Base-by-base conservation (phyloP, 768 basidiomycete species). In the Hebeloma cylindrosporum region DNA sequence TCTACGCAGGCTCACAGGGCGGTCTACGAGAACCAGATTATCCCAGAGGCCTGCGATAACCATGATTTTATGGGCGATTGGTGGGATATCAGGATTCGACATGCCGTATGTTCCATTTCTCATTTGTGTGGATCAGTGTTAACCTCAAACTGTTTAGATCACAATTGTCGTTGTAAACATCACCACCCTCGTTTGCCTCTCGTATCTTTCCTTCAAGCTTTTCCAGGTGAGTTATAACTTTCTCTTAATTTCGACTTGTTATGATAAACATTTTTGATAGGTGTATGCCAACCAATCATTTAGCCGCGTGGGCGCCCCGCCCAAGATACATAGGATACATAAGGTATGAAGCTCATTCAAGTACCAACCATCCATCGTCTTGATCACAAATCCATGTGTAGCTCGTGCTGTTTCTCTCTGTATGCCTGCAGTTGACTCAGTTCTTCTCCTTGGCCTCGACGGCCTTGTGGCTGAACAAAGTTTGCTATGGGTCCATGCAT, bases 401-500 rank as follows among this genome's bases (percentile, higher is more conserved):
- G 78, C 59, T 77, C 38, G 66, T 74, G n/a, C 65, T 78, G 11
- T 57, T 73, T 26, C 70, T 80, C 47, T 75, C 69, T 4, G 77
- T 74, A 23, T 64, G 58, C 47, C 53, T 79, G 9, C 77, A 79
- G 25, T 65, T 80, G 4, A 59, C 74, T 1, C 60, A 62, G 4
- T 80, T 81, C 59, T 79, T 81, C 53, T 65, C 66, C 2, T 31
- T 80, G 4, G 69, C 73, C 5, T 69, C 73, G 11, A 64, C 71
- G 2, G 68, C 59, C 2, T 57, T 78, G 46, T 81, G 79, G 79
- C 67, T 77, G 16, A 66, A 71, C 50, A 75, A 77, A 54, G 65
- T 76, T 6, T 66, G 63, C 17, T 61, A 61, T 31, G 67, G 66
- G 1, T 44, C 60, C 8, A 60, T 75, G 27, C 60, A 58, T n/a